A percentile compares a stretch with the other conserved stretches of the same genome.
These are phyloP conservation scores for Mucor circinelloides DNA, from an alignment of 371 early-diverging fungal genomes.

Conservation along the genomic window DNA sequence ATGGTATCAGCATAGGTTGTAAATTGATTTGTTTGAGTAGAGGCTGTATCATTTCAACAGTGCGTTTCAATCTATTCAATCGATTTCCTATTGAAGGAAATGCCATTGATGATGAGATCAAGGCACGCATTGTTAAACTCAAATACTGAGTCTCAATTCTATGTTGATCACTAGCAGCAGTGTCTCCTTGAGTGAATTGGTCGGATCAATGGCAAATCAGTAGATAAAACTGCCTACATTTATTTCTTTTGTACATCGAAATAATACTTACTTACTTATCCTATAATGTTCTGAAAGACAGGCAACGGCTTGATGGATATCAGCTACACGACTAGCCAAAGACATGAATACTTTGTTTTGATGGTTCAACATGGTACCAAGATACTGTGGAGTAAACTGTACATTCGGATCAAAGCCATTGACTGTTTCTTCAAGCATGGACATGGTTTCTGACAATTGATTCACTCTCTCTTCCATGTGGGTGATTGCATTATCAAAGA, in stretches of 20 bases:
- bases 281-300: background rate
- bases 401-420: background rate
- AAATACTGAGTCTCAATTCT: background rate
- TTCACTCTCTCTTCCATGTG: constrained; percentile 3
- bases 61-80: background rate
- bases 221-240: too few relatives aligned
- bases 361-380: constrained; percentile 2
- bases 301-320: constrained; percentile 15
- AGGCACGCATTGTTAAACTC: background rate
- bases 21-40: background rate
- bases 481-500: constrained; percentile 4
- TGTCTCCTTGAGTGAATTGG: too few relatives aligned
- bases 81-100: background rate
- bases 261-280: too few relatives aligned
- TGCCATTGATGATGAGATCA: background rate
- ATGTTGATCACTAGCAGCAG: too few relatives aligned
- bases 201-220: too few relatives aligned
- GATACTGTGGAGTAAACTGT: background rate
- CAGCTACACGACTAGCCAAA: constrained; percentile 23
- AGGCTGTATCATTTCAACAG: background rate
- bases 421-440: constrained; percentile 17
- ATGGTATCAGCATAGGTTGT: background rate
- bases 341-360: constrained; percentile 11
- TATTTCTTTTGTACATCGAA: too few relatives aligned
- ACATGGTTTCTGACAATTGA: background rate